Evolutionary conservation across 768 basidiomycete species (phyloP), one percentile per base, ranked within the genome.

Genomic region (Mycena amicta): DNA sequence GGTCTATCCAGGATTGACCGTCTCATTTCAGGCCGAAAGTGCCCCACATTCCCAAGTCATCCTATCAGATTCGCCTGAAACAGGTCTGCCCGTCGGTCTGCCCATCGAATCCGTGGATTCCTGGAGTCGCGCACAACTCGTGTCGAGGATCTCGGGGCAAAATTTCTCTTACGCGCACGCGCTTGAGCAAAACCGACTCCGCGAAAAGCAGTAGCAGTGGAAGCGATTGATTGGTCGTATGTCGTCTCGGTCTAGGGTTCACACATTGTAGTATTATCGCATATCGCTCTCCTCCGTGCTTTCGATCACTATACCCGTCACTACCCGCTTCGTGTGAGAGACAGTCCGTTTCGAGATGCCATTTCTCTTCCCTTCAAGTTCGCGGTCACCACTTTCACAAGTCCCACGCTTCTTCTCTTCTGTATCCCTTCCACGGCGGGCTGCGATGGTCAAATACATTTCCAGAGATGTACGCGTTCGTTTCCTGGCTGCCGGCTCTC

Each of bases 391-490:
- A 25, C 40, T 51, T 30, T 2, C 22, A 5, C 16, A 18, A 25
- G 25, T 41, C 27, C 26, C 30, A 43, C 40, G 22, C 28, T 22
- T 50, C 39, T 25, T 22, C 57, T 33, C 41, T 50, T 30, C 25
- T 50, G n/a, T n/a, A n/a, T n/a, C n/a, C n/a, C n/a, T n/a, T n/a
- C 64, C 53, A 72, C 71, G 71, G 18, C 33, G 33, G 18, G 33
- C 47, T 22, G 13, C 5, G 8, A 60, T 65, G 18, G 53, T 73
- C 64, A 73, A 72, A 61, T 79, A 77, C 68, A 78, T 80, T 47
- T 63, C 75, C 13, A 53, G 72, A 55, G 76, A 77, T 57, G 79
- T 80, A 62, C 59, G 76, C 58, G 25, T 20, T 16, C 26, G 25
- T 28, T 55, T 30, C 28, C 23, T 43, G 31, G 27, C 29, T 22